phyloP scores from a whole-genome alignment of 2,329 filamentous ascomycete species.

The Botrytis aclada region DNA sequence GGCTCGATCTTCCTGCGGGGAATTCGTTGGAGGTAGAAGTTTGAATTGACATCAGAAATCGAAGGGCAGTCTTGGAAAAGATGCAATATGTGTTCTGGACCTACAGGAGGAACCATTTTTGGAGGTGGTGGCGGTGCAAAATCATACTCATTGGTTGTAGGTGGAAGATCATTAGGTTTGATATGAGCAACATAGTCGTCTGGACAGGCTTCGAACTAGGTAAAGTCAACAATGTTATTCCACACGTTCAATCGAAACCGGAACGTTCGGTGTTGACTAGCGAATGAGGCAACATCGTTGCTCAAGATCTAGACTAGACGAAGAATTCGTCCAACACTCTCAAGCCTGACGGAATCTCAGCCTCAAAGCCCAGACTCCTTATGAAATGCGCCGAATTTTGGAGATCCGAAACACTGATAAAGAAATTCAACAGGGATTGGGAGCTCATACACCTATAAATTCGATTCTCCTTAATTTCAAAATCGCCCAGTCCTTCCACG shows the following conservation, averaged over 20 bases:
- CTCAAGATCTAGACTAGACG: background rate
- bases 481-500: background rate
- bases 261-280: background rate
- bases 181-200: constrained; percentile 20
- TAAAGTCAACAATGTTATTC: background rate
- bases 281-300: background rate
- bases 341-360: background rate
- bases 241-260: background rate
- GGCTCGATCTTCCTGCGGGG: constrained; percentile 7
- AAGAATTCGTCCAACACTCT: background rate
- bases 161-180: constrained; percentile 18
- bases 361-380: background rate
- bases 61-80: background rate
- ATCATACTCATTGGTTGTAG: constrained; percentile 21
- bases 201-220: constrained; percentile 9
- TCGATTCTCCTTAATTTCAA: background rate
- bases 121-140: constrained; percentile 20
- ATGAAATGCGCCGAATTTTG: too few species aligned
- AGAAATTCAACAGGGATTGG: background rate
- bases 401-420: background rate
- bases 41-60: background rate
- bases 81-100: background rate
- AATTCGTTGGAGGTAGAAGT: background rate
- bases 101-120: constrained; percentile 17
- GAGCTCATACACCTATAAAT: background rate